A percentile compares a stretch with the other conserved stretches of the same genome.
Conservation (phyloP, 208 protist species). For the Acanthamoeba lenticulata region DNA sequence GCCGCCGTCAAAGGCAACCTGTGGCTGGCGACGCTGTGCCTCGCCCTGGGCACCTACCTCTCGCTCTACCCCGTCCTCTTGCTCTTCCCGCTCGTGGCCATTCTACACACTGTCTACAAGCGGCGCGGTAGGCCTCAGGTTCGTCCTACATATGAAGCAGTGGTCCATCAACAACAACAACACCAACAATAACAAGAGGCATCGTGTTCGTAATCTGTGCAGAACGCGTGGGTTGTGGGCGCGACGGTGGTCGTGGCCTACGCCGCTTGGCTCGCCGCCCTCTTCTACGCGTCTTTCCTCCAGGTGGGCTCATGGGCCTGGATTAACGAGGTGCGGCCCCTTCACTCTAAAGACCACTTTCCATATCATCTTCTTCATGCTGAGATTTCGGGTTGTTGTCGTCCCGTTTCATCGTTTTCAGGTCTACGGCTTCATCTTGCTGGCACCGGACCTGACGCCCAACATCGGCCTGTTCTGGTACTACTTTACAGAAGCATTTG, state of each 20-base stretch:
- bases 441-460: constrained; percentile 60
- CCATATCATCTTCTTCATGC: background rate
- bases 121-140: background rate
- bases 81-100: constrained; percentile 52
- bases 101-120: constrained; percentile 46
- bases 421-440: constrained; percentile 67
- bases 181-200: background rate
- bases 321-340: constrained; percentile 46
- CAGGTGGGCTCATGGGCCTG: constrained; percentile 25
- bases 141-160: too few species aligned
- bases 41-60: constrained; percentile 59
- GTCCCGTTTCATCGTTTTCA: background rate
- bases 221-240: background rate
- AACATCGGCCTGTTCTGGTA: constrained; percentile 72
- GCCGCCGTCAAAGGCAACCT: constrained; percentile 59
- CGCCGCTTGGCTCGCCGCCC: constrained; percentile 8
- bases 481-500: constrained; percentile 67
- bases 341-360: too few species aligned
- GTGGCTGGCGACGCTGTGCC: constrained; percentile 42
- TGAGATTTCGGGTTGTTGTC: background rate
- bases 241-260: background rate
- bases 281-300: constrained; percentile 55
- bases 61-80: constrained; percentile 50
- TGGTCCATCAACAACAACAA: background rate
- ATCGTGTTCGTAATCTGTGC: background rate